These are phyloP conservation scores for Penicillium robsamsonii DNA, from an alignment of 495 filamentous ascomycete species.

Conservation along the genomic window DNA sequence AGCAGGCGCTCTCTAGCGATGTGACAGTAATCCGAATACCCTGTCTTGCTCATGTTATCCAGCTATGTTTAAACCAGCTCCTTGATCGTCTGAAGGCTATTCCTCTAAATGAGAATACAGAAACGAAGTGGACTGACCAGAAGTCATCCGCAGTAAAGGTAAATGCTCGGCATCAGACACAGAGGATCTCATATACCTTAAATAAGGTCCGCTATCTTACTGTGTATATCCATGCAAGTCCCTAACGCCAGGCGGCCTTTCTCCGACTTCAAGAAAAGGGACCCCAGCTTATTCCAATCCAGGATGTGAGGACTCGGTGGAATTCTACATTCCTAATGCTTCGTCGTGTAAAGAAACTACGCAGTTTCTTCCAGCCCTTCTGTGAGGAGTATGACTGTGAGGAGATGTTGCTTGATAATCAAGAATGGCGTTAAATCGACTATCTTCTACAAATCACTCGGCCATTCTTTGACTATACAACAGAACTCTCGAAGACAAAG, in stretches of 20 bases:
- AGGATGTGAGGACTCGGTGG: conserved; percentile 2
- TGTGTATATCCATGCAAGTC: conserved; percentile 4
- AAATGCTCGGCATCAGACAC: neutral
- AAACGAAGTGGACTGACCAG: conserved; percentile 1
- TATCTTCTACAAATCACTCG: conserved; percentile 4
- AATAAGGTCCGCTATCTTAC: conserved; percentile 8
- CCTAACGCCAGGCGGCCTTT: neutral
- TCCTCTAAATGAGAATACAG: neutral
- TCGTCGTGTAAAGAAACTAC: neutral
- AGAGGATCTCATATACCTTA: neutral
- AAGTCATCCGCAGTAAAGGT: neutral
- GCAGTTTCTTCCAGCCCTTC: neutral
- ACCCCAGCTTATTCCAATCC: neutral
- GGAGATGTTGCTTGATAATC: conserved; percentile 5
- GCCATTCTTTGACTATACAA: conserved; percentile 7
- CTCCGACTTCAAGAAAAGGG: neutral
- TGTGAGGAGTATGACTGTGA: too few species aligned
- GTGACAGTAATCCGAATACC: conserved; percentile 1
- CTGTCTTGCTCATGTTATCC: neutral
- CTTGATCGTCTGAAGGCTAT: neutral
- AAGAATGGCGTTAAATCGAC: conserved; percentile 3
- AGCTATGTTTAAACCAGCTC: neutral
- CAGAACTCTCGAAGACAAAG: neutral
- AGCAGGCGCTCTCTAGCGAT: neutral
- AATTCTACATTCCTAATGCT: conserved; percentile 9